These are phyloP conservation scores for Oryza punctata DNA, from an alignment of 176 grass and related monocot genomes.

Conservation along the genomic window DNA sequence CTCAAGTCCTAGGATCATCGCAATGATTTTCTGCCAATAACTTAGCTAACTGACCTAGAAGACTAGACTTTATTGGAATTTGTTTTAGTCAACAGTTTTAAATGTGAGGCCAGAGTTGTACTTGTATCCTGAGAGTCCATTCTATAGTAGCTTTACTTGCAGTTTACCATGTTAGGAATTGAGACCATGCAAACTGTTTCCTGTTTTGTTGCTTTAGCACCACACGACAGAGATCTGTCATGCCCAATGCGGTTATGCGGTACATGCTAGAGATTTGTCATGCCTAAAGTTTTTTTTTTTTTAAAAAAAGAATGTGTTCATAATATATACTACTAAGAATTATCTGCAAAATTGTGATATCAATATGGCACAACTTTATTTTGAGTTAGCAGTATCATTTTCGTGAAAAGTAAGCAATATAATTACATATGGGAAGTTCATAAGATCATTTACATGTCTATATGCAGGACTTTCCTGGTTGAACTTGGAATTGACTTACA, in stretches of 20 bases:
- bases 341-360: constrained; percentile 1
- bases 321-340: not conserved
- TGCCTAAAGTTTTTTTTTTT: not conserved
- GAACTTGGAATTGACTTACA: not conserved
- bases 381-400: constrained; percentile 26
- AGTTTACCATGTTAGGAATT: not conserved
- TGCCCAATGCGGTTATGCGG: not conserved
- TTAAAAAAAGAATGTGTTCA: not conserved
- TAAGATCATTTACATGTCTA: not conserved
- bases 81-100: not conserved
- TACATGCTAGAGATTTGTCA: constrained; percentile 6
- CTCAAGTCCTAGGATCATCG: not conserved
- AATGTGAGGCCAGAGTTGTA: not conserved
- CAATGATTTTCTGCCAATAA: constrained; percentile 1
- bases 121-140: not conserved
- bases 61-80: not conserved
- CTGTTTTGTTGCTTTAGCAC: not conserved
- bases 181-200: not conserved
- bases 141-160: not conserved
- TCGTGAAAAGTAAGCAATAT: not conserved
- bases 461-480: not conserved
- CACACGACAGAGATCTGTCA: not conserved
- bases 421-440: constrained; percentile 11
- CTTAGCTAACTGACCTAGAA: not conserved
- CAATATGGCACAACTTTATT: not conserved